Conservation (phyloP, 2,329 filamentous ascomycete genomes). For the Onygena corvina region DNA sequence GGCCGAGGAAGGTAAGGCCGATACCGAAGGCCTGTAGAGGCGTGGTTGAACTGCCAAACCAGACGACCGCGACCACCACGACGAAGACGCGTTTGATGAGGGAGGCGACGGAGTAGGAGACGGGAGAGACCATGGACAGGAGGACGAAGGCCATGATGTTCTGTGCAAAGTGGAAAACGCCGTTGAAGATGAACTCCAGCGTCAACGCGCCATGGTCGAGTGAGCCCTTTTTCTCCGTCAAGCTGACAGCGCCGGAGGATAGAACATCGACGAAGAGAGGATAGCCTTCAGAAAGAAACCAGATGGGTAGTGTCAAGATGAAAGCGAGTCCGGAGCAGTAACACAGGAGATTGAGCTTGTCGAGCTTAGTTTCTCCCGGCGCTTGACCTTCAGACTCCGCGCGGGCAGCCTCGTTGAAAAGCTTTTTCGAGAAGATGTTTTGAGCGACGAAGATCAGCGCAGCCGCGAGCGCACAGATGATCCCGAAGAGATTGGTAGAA, state of each 20-base stretch:
- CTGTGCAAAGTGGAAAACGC: constrained; percentile 89
- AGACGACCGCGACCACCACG: constrained; percentile 85
- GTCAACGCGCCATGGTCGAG: constrained; percentile 49
- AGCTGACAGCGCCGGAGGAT: constrained; percentile 64
- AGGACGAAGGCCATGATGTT: constrained; percentile 91
- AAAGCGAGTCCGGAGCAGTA: constrained; percentile 96
- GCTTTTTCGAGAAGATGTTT: constrained; percentile 94
- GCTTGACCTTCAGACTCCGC: constrained; percentile 62
- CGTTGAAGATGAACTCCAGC: constrained; percentile 94
- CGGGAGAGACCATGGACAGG: constrained; percentile 83
- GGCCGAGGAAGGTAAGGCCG: constrained; percentile 72
- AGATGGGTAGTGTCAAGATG: constrained; percentile 74
- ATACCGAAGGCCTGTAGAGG: constrained; percentile 74
- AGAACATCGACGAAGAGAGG: constrained; percentile 65
- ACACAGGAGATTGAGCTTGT: constrained; percentile 92
- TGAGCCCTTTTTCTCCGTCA: constrained; percentile 64
- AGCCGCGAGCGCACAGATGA: constrained; percentile 77
- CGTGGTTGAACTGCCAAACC: constrained; percentile 88
- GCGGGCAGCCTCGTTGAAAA: constrained; percentile 87
- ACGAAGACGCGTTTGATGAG: constrained; percentile 96
- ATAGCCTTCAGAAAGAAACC: constrained; percentile 84
- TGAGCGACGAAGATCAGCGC: constrained; percentile 93
- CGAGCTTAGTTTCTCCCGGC: constrained; percentile 61
- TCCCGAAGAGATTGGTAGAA: constrained; percentile 77
- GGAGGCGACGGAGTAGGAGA: constrained; percentile 92